Conservation (phyloP, 768 basidiomycete genomes). For the Kwoniella sp. region DNA sequence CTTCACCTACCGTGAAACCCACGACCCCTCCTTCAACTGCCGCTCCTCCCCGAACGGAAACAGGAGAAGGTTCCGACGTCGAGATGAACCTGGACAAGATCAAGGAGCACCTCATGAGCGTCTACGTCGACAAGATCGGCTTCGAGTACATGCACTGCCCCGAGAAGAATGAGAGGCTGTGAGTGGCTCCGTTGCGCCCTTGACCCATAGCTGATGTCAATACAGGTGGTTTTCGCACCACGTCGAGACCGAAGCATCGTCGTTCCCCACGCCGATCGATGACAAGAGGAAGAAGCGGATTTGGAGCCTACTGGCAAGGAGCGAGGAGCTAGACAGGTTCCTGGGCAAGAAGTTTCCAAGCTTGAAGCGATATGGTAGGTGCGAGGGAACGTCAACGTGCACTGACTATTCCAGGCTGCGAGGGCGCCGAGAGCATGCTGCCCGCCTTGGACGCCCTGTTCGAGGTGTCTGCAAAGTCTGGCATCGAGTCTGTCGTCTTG, state of each 20-base stretch:
- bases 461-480: conserved; percentile 61
- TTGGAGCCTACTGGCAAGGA: conserved; percentile 64
- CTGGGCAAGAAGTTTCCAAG: conserved; percentile 77
- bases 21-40: conserved; percentile 11
- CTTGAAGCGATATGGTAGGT: conserved; percentile 54
- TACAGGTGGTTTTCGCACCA: conserved; percentile 73
- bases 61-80: conserved; percentile 48
- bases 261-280: conserved; percentile 9
- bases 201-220: background rate
- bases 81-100: conserved; percentile 67
- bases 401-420: conserved; percentile 59
- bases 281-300: conserved; percentile 17
- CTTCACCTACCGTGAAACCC: conserved; percentile 43
- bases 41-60: conserved; percentile 47
- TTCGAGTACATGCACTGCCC: conserved; percentile 63
- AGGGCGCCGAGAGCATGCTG: conserved; percentile 91
- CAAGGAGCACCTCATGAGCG: conserved; percentile 61
- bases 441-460: conserved; percentile 79
- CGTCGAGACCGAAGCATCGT: conserved; percentile 59
- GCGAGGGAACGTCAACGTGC: background rate
- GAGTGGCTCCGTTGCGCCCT: conserved; percentile 1
- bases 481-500: conserved; percentile 66
- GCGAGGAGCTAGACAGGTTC: conserved; percentile 80
- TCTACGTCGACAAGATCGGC: conserved; percentile 80
- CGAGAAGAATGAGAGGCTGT: conserved; percentile 34